Evolutionary conservation across 2,329 filamentous ascomycete species (phyloP), one percentile per base, ranked within the genome.

Genomic region (Fusarium sp.): DNA sequence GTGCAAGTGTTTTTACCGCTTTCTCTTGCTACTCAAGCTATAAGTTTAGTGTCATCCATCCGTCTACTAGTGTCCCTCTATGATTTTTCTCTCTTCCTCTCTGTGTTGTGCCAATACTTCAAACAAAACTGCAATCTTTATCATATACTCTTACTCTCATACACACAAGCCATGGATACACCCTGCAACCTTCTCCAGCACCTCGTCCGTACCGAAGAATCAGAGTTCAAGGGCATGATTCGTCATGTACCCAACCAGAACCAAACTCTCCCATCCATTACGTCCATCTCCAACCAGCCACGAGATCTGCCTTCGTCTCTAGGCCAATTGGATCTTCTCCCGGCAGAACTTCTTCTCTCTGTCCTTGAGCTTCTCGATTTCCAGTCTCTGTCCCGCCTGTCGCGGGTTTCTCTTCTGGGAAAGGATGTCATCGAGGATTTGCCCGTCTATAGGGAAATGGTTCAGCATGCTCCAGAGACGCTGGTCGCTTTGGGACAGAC

Each of bases 361-460:
- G 66, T 71, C 13, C 65, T 73, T 41, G 68, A 70, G 30, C 55
- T 74, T 37, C 77, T 76, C 28, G 72, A 76, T 43, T 73, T 75
- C 41, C 71, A 65, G 37, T 74, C 74, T n/a, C 57, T 76, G 24
- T 67, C 67, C 51, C 76, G 75, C 55, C 61, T 78, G 46, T 74
- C 75, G 15, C 65, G 58, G 35, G 62, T 65, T n/a, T 76, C 70
- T 19, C 20, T 69, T 20, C 51, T 68, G 43, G 75, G 70, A 10
- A 75, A 74, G 32, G 58, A 56, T 22, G 46, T 75, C 2, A 64
- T 78, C 15, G 70, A 75, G 32, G 55, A 62, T 14, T 73, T 79
- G 8, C 72, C 77, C 3, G 70, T 80, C n/a, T 77, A 79, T 30
- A 83, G 79, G 78, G 78, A 81, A 33, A 72, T 79, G 35, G 79